Evolutionary conservation across 306 rosid species (phyloP), one percentile per base, ranked within the genome.

Genomic region (Medicago ruthenica): DNA sequence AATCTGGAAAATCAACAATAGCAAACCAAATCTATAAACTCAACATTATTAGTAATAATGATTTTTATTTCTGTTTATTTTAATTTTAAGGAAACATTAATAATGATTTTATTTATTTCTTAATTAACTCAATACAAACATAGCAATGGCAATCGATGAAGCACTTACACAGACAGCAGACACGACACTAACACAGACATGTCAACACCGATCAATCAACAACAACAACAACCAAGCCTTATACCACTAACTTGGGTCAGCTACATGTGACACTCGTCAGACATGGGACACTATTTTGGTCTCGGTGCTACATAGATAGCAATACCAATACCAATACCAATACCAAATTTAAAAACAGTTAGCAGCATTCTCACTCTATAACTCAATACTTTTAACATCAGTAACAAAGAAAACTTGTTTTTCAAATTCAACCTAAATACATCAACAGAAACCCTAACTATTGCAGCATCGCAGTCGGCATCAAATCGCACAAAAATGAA

Each of bases 81-180:
- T n/a, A n/a, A n/a, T n/a, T 24, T 24, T 1, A 24, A 24, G 17
- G 18, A 17, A 44, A 67, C 39, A 9, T 22, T 45, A 22, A 27
- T 2, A 15, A 51, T 14, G 7, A 31, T 16, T 50, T 45, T 14
- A 68, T 22, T 45, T 68, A 47, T 3, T 69, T n/a, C 24, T 12
- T 47, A 69, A 47, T 47, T 69, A 69, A 51, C 60, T 31, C 22
- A 31, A 51, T 51, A 37, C 37, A 53, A 71, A 55, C 64, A 71
- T 51, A 17, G 41, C 36, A 67, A 67, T 45, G 13, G n/a, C n/a
- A 45, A 5, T 12, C 14, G 12, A 45, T 31, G 36, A 31, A 31
- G 5, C 36, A 31, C 36, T 4, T 4, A 27, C 34, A 2, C 34
- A 4, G 6, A 31, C 36, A 4, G 36, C 2, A 24, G 36, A 31